Percentiles rank a stretch among this genome's conserved stretches.
Conservation (phyloP, 371 early-diverging fungal species). For the Syncephalastrum sp. region DNA sequence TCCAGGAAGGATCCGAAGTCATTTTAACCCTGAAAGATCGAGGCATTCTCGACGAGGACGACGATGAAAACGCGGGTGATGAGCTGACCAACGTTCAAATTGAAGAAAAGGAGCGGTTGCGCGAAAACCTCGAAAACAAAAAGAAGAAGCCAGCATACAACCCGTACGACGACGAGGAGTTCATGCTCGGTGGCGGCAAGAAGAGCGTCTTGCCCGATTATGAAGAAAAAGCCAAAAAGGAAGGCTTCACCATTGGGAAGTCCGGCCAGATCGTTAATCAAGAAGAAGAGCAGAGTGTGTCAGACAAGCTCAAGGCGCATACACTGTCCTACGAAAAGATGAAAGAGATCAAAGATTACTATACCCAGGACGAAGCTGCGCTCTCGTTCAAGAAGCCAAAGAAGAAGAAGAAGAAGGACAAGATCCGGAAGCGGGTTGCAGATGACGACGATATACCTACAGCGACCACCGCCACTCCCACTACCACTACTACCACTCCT, state of each 20-base stretch:
- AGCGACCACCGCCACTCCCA: slow-evolving; percentile 22
- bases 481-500: slow-evolving; percentile 1
- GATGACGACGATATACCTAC: slow-evolving; percentile 30
- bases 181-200: slow-evolving; percentile 38
- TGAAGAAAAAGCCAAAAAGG: slow-evolving; percentile 67
- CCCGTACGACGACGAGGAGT: slow-evolving; percentile 83
- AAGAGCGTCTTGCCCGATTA: slow-evolving; percentile 80
- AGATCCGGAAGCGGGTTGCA: slow-evolving; percentile 41
- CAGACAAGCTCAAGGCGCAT: slow-evolving; percentile 61
- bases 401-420: slow-evolving; percentile 59
- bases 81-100: slow-evolving; percentile 71
- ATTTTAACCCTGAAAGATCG: slow-evolving; percentile 89
- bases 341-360: slow-evolving; percentile 72
- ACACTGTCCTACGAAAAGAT: slow-evolving; percentile 65
- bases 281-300: slow-evolving; percentile 39
- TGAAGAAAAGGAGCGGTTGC: slow-evolving; percentile 65
- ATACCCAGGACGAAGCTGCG: slow-evolving; percentile 83
- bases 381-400: slow-evolving; percentile 80
- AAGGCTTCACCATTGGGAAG: slow-evolving; percentile 51
- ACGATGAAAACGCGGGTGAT: slow-evolving; percentile 66
- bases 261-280: slow-evolving; percentile 18
- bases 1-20: slow-evolving; percentile 73
- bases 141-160: slow-evolving; percentile 73
- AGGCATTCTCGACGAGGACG: slow-evolving; percentile 70
- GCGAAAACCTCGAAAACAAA: slow-evolving; percentile 76